These are phyloP conservation scores for Rutstroemia sydowiana DNA, from an alignment of 2,329 filamentous ascomycete species.

Conservation along the genomic window DNA sequence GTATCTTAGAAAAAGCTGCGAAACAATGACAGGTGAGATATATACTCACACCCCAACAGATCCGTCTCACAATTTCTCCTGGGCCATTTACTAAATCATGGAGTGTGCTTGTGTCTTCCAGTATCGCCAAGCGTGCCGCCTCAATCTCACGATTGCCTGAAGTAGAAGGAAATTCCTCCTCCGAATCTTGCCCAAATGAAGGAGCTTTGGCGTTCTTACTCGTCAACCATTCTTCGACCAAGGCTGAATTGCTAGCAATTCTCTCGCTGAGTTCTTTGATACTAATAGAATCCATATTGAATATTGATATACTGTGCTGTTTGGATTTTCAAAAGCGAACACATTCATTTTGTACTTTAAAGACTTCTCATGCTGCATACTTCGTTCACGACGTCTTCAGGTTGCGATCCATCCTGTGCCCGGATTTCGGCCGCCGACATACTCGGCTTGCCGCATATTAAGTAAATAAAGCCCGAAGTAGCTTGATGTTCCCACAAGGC, in stretches of 20 bases:
- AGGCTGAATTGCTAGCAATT: background rate
- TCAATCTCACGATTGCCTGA: background rate
- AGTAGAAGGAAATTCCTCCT: background rate
- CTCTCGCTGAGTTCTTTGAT: slow-evolving; percentile 4
- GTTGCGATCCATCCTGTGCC: no score
- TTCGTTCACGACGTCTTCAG: no score
- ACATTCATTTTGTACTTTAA: no score
- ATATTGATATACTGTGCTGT: background rate
- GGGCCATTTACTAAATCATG: slow-evolving; percentile 1
- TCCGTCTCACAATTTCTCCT: background rate
- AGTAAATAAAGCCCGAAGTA: no score
- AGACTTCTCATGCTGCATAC: no score
- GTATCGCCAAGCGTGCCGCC: background rate
- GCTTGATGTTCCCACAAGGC: no score
- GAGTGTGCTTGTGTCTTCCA: background rate
- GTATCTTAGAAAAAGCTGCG: background rate
- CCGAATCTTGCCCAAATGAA: background rate
- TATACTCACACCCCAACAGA: slow-evolving; percentile 1
- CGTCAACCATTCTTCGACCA: background rate
- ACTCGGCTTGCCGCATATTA: no score
- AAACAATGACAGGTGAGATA: no score
- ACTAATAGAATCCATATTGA: background rate
- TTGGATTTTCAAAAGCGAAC: no score
- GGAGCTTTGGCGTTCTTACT: background rate
- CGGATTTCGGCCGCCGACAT: no score